Evolutionary conservation across 2,329 filamentous ascomycete species (phyloP), one percentile per base, ranked within the genome.

Genomic region (Fusarium virguliforme): DNA sequence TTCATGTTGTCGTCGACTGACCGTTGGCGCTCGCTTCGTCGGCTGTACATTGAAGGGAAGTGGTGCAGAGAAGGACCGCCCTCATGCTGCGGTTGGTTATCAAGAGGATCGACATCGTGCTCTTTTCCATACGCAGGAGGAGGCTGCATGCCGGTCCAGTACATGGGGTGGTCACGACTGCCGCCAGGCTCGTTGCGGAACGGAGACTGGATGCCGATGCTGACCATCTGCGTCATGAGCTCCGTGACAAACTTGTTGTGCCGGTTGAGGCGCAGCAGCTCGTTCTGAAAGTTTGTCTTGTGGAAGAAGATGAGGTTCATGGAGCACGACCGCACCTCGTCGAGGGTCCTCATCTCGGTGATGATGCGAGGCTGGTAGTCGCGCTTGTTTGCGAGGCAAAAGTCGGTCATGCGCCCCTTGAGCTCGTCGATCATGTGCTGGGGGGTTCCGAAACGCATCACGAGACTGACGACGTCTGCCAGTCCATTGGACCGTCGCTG

Each of bases 291-390:
- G 80, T 95, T 98, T 65, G 92, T 94, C 81, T 98, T 98, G 87
- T 98, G 97, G 85, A 98, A 98, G 85, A 97, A 97, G 76, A 98
- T 91, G 62, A 98, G 90, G 81, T 97, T 98, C 77, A 98, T 87
- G 4, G 91, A 94, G 77, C 97, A 91, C 6, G 92, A 93, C 78
- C 95, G 94, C 37, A 94, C 93, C 75, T 97, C 91, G 26, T 91
- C 90, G 57, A 98, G 90, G 8, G 90, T 89, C 26, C 89, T 89
- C 74, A 98, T 85, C 81, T 97, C 94, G 0, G 94, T 97, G 38
- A 97, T 88, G 63, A 97, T 94, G 72, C 95, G 95, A 68, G 87
- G 86, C 74, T 95, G 92, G 78, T 94, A 97, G 77, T 98, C 95
- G 62, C 95, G 92, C 83, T 97, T 97, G 83, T 98, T 94, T 8